phyloP scores from a whole-genome alignment of 208 protist genomes.

The Crithidia bombi region DNA sequence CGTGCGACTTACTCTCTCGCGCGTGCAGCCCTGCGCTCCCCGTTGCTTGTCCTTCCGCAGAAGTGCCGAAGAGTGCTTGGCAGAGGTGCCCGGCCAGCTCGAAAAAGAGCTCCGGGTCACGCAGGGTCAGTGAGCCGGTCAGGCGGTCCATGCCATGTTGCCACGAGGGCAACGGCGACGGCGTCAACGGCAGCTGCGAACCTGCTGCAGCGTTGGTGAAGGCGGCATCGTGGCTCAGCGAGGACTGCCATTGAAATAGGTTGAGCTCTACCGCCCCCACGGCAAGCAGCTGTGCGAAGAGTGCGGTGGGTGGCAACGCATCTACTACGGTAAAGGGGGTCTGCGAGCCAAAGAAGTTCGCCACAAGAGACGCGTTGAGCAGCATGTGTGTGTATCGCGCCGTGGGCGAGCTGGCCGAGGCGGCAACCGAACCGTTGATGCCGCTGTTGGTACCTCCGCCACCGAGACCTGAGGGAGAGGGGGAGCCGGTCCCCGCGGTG shows the following conservation, averaged over 20 bases:
- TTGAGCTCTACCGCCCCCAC: conserved; percentile 67
- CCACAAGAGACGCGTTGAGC: conserved; percentile 48
- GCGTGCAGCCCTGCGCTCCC: not conserved
- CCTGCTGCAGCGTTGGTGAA: not conserved
- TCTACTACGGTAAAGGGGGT: conserved; percentile 73
- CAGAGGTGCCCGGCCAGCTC: conserved; percentile 29
- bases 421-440: not conserved
- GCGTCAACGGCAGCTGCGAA: not conserved
- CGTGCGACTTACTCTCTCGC: not conserved
- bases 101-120: conserved; percentile 26
- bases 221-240: not conserved
- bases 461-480: not conserved
- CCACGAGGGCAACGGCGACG: conserved; percentile 22
- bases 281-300: conserved; percentile 68
- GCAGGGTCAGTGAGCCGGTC: conserved; percentile 12
- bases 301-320: conserved; percentile 45
- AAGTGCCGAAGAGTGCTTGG: conserved; percentile 24
- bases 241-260: conserved; percentile 26
- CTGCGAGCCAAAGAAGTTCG: conserved; percentile 69
- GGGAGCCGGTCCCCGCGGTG: not conserved
- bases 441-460: not conserved
- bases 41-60: not conserved
- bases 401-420: conserved; percentile 1
- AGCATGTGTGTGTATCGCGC: conserved; percentile 39
- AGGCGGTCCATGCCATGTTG: conserved; percentile 35